These are phyloP conservation scores for Colletotrichum spaethianum DNA, from an alignment of 2,329 filamentous ascomycete species.

Conservation along the genomic window DNA sequence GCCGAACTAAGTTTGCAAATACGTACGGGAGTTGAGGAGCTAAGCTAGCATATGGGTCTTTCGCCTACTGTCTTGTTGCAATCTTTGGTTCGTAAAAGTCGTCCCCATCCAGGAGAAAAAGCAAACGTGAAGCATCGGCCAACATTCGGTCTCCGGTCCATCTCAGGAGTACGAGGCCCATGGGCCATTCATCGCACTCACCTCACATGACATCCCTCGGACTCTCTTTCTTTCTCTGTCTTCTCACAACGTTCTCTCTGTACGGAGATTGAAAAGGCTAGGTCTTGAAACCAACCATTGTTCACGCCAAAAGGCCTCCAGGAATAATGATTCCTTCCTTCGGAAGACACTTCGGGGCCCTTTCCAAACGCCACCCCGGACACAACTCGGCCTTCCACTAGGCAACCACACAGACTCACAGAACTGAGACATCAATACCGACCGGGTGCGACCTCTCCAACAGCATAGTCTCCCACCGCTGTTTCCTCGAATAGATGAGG, in stretches of 20 bases:
- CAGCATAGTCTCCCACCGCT: constrained; percentile 1
- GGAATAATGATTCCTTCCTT: constrained; percentile 16
- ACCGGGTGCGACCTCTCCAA: background rate
- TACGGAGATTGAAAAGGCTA: background rate
- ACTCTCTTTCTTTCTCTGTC: constrained; percentile 4
- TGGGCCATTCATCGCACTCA: constrained; percentile 8
- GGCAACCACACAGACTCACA: constrained; percentile 36
- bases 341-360: constrained; percentile 6
- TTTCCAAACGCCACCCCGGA: constrained; percentile 18
- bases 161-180: background rate
- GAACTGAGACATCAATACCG: constrained; percentile 14
- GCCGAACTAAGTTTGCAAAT: background rate
- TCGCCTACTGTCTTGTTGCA: constrained; percentile 16
- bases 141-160: constrained; percentile 28
- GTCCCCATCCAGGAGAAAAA: constrained; percentile 14
- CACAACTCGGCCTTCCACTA: constrained; percentile 17
- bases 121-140: constrained; percentile 19
- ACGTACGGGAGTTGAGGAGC: constrained; percentile 16
- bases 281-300: constrained; percentile 2
- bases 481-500: constrained; percentile 24
- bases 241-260: too few relatives aligned
- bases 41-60: background rate
- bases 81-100: constrained; percentile 1
- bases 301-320: constrained; percentile 3
- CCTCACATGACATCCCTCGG: constrained; percentile 6